A percentile compares a stretch with the other conserved stretches of the same genome.
Evolutionary conservation across 768 basidiomycete species (phyloP).

Genomic region (Collybia sordida): DNA sequence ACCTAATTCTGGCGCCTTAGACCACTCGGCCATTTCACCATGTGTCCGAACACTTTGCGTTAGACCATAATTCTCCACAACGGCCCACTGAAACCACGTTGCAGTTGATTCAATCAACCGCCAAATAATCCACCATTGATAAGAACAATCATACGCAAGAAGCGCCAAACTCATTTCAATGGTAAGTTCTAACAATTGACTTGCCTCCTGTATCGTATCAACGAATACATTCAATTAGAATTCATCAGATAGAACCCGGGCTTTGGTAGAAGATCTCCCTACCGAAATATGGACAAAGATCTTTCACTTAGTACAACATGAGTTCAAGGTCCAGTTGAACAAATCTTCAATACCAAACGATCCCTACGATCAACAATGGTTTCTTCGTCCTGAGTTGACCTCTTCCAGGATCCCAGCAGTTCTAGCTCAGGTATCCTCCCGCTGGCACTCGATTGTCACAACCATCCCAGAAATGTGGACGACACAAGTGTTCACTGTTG

Average conservation of each 20-base stretch:
- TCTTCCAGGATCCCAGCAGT: background rate
- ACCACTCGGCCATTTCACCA: too few relatives aligned
- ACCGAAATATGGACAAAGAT: background rate
- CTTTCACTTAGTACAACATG: background rate
- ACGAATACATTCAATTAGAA: too few relatives aligned
- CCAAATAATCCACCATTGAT: too few relatives aligned
- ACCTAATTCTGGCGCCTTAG: conserved; percentile 4
- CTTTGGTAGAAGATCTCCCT: background rate
- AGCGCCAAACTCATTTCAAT: too few relatives aligned
- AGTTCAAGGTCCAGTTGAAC: background rate
- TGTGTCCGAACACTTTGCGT: too few relatives aligned
- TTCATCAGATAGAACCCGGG: too few relatives aligned
- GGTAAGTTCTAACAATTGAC: too few relatives aligned
- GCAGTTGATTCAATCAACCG: too few relatives aligned
- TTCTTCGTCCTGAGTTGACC: background rate
- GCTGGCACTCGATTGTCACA: background rate
- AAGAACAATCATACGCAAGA: too few relatives aligned
- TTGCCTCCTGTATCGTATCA: too few relatives aligned
- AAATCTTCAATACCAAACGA: background rate
- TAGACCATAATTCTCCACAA: too few relatives aligned
- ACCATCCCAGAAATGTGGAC: background rate
- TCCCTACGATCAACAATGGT: conserved; percentile 1
- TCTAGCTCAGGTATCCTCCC: background rate
- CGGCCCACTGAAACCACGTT: too few relatives aligned
- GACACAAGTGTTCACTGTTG: background rate